Conservation (phyloP, 257 asterid genomes). For the Nicotiana noctiflora region DNA sequence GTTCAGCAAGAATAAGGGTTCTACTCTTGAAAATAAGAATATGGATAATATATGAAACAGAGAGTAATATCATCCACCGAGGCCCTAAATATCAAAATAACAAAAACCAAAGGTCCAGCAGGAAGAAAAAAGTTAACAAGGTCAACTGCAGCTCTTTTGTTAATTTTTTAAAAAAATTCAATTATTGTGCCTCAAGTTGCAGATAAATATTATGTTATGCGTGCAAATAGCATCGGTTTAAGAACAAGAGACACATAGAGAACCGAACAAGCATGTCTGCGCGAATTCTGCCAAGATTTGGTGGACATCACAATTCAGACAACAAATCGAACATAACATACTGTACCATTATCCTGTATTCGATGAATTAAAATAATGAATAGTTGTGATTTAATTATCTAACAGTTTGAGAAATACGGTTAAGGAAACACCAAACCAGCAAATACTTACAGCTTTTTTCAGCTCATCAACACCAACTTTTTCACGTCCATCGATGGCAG, state of each 20-base stretch:
- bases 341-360: background rate
- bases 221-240: background rate
- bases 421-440: background rate
- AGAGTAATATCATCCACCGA: background rate
- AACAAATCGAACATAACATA: background rate
- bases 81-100: conserved; percentile 3
- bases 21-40: background rate
- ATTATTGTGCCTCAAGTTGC: background rate
- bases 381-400: background rate
- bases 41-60: background rate
- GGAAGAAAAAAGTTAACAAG: background rate
- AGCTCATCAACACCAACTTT: conserved; percentile 87
- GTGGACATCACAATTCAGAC: background rate
- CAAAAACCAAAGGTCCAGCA: background rate
- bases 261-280: background rate
- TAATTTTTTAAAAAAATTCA: background rate
- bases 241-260: background rate
- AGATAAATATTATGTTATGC: background rate
- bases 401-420: background rate
- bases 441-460: conserved; percentile 87
- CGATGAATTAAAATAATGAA: background rate
- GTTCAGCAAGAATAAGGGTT: background rate
- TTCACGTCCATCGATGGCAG: conserved; percentile 95
- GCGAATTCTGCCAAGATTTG: background rate
- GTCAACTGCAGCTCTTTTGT: background rate